Base-by-base conservation (phyloP, 116 monocot genomes). In the Cymodocea nodosa region DNA sequence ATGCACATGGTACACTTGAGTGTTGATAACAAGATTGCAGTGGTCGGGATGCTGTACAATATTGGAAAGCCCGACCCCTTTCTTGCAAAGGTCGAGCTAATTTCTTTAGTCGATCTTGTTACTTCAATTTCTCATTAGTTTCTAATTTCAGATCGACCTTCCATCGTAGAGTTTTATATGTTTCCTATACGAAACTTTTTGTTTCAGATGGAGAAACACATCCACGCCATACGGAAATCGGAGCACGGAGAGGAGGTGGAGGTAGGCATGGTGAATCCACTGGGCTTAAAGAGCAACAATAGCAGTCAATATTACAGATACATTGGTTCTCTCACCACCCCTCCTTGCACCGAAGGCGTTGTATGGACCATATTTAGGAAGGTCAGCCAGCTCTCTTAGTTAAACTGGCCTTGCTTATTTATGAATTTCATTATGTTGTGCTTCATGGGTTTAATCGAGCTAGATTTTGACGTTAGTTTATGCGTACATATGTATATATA, bases 1-100 rank as follows among this genome's bases (percentile, higher is more conserved):
- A 2, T 62, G 59, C 88, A 88, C 69, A 75, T 88, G 84, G 82
- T 88, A 15, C 88, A 88, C 22, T 63, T 59, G 70, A 82, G 74
- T 23, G 69, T 75, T 3, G 82, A 88, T 20, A 59, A 62, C 13
- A 72, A 77, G 61, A 62, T 77, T 8, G 88, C 88, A 1, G 84
- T 84, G 3, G 70, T 88, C 5, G 88, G 76, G 5, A 77, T 88
- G 53, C 51, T 88, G 54, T 88, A 88, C 75, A 73, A 50, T 4
- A 23, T 72, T 11, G 88, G 88, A 30, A 74, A 77, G 10, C 69
- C 79, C 6, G 82, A 88, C 51, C n/a, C 63, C 0, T 81, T 88
- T 68, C 73, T 88, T 8, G 34, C 62, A 4, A 35, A 76, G 81
- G 87, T 87, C 0, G 25, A 50, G 2, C 16, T 37, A n/a, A n/a